These are phyloP conservation scores for Hygrophorus pudorinus DNA, from an alignment of 768 basidiomycete species.

Conservation along the genomic window DNA sequence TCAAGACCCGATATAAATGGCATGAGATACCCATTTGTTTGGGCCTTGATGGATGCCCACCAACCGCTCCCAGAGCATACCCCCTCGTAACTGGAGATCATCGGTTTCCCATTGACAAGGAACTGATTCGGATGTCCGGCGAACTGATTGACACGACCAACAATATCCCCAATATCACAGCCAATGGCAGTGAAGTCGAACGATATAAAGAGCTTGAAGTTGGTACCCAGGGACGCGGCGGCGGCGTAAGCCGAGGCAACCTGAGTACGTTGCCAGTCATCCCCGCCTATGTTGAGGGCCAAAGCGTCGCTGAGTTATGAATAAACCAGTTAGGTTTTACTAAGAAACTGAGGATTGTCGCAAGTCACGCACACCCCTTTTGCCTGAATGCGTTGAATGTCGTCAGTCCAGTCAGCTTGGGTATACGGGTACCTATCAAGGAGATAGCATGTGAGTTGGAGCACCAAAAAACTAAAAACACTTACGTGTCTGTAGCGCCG, in stretches of 20 bases:
- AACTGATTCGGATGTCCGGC: slow-evolving; percentile 45
- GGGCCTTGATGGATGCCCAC: slow-evolving; percentile 37
- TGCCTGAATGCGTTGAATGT: slow-evolving; percentile 30
- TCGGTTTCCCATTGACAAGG: slow-evolving; percentile 37
- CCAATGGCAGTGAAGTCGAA: slow-evolving; percentile 46
- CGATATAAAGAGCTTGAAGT: slow-evolving; percentile 47
- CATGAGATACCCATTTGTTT: slow-evolving; percentile 36
- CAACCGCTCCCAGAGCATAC: slow-evolving; percentile 47
- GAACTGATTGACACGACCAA: slow-evolving; percentile 37
- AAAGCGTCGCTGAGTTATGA: slow-evolving; percentile 37
- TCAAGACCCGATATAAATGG: slow-evolving; percentile 49
- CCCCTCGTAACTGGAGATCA: slow-evolving; percentile 55
- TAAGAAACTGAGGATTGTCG: background rate
- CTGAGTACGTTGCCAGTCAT: slow-evolving; percentile 40
- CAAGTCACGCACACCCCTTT: slow-evolving; percentile 29
- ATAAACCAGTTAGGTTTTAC: slow-evolving; percentile 17
- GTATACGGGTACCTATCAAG: slow-evolving; percentile 29
- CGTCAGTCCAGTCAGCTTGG: slow-evolving; percentile 29
- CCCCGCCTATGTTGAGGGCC: slow-evolving; percentile 52
- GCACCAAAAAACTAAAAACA: background rate
- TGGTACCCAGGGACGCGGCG: slow-evolving; percentile 27
- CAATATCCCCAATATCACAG: slow-evolving; percentile 32
- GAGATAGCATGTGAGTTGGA: background rate
- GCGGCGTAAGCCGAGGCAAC: slow-evolving; percentile 42
- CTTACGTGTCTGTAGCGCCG: slow-evolving; percentile 31